These are phyloP conservation scores for Hypoxylon subgilvum DNA, from an alignment of 495 filamentous ascomycete genomes.

Conservation along the genomic window DNA sequence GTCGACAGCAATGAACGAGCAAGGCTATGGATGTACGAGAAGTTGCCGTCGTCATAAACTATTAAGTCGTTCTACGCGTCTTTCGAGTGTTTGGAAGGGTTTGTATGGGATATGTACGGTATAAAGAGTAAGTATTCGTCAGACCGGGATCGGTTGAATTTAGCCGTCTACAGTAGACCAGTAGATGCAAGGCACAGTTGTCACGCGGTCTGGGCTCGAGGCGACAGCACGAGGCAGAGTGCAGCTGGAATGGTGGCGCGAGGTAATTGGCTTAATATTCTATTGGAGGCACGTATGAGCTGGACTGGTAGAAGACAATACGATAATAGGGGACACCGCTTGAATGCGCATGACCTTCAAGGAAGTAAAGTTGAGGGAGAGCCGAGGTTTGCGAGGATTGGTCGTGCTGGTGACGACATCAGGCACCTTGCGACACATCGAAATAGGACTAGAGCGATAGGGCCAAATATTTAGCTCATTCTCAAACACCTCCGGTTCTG, in stretches of 20 bases:
- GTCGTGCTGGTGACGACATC: conserved; percentile 23
- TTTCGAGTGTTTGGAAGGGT: conserved; percentile 5
- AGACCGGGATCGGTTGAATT: conserved; percentile 25
- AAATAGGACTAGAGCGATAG: no score
- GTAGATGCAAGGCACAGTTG: conserved; percentile 3
- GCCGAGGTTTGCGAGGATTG: neutral
- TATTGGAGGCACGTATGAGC: conserved; percentile 20
- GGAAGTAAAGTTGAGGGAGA: conserved; percentile 3
- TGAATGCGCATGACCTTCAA: conserved; percentile 22
- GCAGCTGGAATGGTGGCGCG: conserved; percentile 34
- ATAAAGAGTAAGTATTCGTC: neutral
- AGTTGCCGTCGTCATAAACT: neutral
- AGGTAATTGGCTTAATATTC: conserved; percentile 30
- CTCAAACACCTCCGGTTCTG: no score
- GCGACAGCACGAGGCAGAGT: conserved; percentile 18
- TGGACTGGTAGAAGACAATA: conserved; percentile 10
- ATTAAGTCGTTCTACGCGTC: conserved; percentile 3
- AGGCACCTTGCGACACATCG: conserved; percentile 14
- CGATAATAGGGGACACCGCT: conserved; percentile 1
- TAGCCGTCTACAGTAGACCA: conserved; percentile 34
- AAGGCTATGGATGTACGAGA: neutral
- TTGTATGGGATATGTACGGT: neutral
- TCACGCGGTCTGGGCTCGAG: conserved; percentile 32
- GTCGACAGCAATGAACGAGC: neutral
- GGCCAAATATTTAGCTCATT: no score